These are phyloP conservation scores for Umbilicus rupestris DNA, from an alignment of 164 flowering plant genomes.

Conservation along the genomic window DNA sequence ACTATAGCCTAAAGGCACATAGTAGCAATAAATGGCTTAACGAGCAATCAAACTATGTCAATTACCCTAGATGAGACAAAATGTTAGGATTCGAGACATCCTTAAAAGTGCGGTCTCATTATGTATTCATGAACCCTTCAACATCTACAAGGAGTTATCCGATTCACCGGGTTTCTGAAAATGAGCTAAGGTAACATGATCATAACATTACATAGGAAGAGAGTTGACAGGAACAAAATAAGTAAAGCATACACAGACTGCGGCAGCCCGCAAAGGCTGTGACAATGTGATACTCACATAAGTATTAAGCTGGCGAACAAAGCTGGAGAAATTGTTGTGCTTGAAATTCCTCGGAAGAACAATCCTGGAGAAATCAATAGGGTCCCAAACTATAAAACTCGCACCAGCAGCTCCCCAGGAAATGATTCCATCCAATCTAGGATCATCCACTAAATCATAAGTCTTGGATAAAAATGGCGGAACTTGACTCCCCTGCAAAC, in stretches of 20 bases:
- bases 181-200: conserved; percentile 7
- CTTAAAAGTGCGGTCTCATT: not conserved
- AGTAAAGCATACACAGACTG: conserved; percentile 22
- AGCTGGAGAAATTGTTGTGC: conserved; percentile 96
- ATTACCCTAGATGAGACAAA: not conserved
- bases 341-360: conserved; percentile 78
- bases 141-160: conserved; percentile 14
- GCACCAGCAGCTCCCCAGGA: conserved; percentile 59
- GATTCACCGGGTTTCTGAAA: conserved; percentile 1
- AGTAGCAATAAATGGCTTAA: too few relatives aligned
- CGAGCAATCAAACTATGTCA: not conserved
- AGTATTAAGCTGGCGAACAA: conserved; percentile 90
- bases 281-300: conserved; percentile 68
- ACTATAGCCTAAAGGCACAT: too few relatives aligned
- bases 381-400: conserved; percentile 90
- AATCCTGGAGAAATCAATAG: conserved; percentile 49
- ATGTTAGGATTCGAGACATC: not conserved
- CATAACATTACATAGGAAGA: conserved; percentile 12
- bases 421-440: conserved; percentile 39
- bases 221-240: not conserved
- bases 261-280: conserved; percentile 33
- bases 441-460: conserved; percentile 66
- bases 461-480: conserved; percentile 82
- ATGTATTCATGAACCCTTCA: not conserved
- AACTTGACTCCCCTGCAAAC: conserved; percentile 36